A percentile compares a stretch with the other conserved stretches of the same genome.
Conservation (phyloP, 257 asterid genomes). For the Jaltomata sinuosa region DNA sequence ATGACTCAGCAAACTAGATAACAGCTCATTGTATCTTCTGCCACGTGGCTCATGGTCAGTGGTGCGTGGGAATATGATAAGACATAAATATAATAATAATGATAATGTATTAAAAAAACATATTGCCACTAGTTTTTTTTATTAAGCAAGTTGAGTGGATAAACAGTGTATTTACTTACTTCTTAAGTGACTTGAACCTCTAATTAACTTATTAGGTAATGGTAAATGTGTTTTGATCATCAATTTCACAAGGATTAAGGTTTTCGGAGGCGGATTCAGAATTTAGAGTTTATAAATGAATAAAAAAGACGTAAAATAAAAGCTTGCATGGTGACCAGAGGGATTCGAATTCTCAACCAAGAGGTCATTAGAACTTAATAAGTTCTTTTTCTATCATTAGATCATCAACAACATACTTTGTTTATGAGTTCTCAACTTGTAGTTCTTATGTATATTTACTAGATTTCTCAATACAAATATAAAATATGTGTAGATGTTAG, state of each 20-base stretch:
- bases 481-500: no score
- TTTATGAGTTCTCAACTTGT: background rate
- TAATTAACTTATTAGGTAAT: background rate
- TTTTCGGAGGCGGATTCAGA: background rate
- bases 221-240: background rate
- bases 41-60: background rate
- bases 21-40: background rate
- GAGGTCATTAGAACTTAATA: no score
- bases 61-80: background rate
- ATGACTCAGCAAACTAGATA: slow-evolving; percentile 8
- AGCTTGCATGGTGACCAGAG: no score
- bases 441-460: no score
- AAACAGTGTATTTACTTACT: background rate
- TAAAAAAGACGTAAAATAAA: no score
- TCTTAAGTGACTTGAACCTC: background rate
- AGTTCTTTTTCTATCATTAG: no score
- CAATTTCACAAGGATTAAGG: no score
- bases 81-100: background rate
- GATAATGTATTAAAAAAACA: background rate
- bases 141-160: background rate
- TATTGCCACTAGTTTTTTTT: background rate
- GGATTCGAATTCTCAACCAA: no score
- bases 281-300: no score
- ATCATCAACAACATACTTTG: background rate
- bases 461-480: no score